These are phyloP conservation scores for Fusarium coffeatum DNA, from an alignment of 2,329 filamentous ascomycete species.

Conservation along the genomic window DNA sequence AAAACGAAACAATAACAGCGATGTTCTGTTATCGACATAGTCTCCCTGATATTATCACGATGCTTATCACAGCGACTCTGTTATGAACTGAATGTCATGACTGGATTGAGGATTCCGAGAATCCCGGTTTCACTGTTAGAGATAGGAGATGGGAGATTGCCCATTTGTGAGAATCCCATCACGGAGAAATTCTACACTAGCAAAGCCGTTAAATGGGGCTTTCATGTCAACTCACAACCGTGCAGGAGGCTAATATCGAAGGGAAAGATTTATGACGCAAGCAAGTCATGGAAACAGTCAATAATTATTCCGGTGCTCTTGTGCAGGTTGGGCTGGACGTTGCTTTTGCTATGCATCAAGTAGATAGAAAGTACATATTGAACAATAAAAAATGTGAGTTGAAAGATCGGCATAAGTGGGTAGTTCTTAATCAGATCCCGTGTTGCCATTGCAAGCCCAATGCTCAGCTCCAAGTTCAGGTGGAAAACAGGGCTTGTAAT, in stretches of 20 bases:
- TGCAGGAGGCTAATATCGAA: constrained; percentile 3
- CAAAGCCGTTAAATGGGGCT: constrained; percentile 5
- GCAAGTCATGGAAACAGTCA: constrained; percentile 26
- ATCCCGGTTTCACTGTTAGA: neutral
- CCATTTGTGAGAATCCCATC: constrained; percentile 1
- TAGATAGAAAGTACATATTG: neutral
- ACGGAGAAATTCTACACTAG: constrained; percentile 5
- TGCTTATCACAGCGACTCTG: neutral
- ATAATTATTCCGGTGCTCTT: constrained; percentile 3
- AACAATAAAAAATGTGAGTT: neutral
- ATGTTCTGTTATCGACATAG: constrained; percentile 9
- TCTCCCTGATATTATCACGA: neutral
- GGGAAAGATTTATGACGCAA: constrained; percentile 13
- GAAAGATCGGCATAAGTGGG: neutral
- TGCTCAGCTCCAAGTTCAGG: constrained; percentile 38
- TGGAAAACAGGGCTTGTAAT: constrained; percentile 16
- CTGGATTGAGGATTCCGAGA: neutral
- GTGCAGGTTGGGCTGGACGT: neutral
- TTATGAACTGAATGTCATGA: neutral
- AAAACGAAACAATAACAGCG: constrained; percentile 23
- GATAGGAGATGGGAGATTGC: neutral
- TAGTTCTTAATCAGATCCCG: too few relatives aligned
- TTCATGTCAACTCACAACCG: neutral
- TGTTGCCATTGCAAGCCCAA: neutral
- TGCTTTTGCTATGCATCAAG: neutral